Percentiles rank a stretch among this genome's conserved stretches.
Evolutionary conservation across 352 stramenopile genomes (phyloP).

Genomic region (Phytophthora cryptogea): DNA sequence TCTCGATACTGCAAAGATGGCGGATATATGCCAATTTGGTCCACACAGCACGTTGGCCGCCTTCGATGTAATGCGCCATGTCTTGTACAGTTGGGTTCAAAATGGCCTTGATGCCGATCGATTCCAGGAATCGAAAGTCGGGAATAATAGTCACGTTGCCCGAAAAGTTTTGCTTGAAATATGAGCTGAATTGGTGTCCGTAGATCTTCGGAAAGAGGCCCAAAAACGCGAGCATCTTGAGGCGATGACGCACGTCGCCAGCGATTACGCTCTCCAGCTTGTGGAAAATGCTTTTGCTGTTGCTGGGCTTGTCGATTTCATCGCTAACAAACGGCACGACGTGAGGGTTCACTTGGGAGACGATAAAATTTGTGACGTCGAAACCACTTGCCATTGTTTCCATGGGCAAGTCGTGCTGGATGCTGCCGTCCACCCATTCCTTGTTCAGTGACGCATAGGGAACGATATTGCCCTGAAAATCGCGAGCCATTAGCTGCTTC

Average conservation of each 20-base stretch:
- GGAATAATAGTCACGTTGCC: constrained; percentile 96
- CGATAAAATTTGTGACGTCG: constrained; percentile 94
- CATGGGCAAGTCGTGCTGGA: constrained; percentile 93
- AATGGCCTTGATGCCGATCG: constrained; percentile 84
- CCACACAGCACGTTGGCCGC: constrained; percentile 91
- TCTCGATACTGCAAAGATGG: constrained; percentile 93
- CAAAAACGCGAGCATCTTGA: constrained; percentile 83
- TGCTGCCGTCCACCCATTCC: constrained; percentile 93
- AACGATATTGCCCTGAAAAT: constrained; percentile 84
- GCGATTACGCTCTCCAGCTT: constrained; percentile 88
- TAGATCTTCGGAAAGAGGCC: constrained; percentile 88
- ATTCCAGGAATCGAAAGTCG: constrained; percentile 86
- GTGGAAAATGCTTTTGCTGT: constrained; percentile 70
- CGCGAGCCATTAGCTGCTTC: constrained; percentile 79
- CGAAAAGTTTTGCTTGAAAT: constrained; percentile 95
- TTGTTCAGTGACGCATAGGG: constrained; percentile 92
- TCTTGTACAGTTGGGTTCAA: constrained; percentile 79
- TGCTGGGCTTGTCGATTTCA: constrained; percentile 75
- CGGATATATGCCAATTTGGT: constrained; percentile 94
- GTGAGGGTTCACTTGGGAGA: constrained; percentile 90
- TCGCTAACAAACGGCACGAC: constrained; percentile 93
- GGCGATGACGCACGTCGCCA: constrained; percentile 54
- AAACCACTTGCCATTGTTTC: constrained; percentile 94
- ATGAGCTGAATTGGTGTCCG: constrained; percentile 77
- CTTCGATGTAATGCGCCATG: constrained; percentile 77